phyloP scores from a whole-genome alignment of 2,329 filamentous ascomycete species.

The Alternaria triticimaculans region DNA sequence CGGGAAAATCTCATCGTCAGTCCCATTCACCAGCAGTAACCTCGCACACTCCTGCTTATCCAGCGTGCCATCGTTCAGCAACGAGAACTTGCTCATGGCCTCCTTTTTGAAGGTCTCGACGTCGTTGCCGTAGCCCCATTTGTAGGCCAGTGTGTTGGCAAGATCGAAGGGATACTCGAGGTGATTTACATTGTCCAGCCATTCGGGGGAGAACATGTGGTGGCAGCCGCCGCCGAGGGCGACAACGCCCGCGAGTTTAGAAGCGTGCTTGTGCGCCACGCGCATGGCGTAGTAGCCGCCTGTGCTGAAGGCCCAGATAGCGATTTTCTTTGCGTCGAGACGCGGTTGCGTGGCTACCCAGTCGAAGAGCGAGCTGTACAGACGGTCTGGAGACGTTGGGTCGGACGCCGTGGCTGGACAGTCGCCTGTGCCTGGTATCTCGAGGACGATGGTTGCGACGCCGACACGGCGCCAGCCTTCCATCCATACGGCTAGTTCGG shows the following conservation, averaged over 20 bases:
- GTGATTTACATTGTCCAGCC: constrained; percentile 62
- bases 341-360: constrained; percentile 58
- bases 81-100: constrained; percentile 58
- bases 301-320: constrained; percentile 64
- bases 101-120: constrained; percentile 56
- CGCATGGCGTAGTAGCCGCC: constrained; percentile 66
- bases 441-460: constrained; percentile 59
- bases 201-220: constrained; percentile 63
- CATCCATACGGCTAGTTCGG: constrained; percentile 61
- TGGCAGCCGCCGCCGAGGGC: constrained; percentile 62
- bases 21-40: constrained; percentile 64
- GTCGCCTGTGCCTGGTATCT: constrained; percentile 66
- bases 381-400: constrained; percentile 58
- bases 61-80: constrained; percentile 63
- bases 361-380: constrained; percentile 62
- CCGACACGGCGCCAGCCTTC: constrained; percentile 58
- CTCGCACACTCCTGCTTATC: constrained; percentile 57
- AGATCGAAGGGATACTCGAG: constrained; percentile 68
- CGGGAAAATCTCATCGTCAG: constrained; percentile 67
- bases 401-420: constrained; percentile 58
- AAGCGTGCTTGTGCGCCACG: constrained; percentile 63
- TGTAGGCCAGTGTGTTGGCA: constrained; percentile 58
- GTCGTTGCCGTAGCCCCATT: constrained; percentile 52
- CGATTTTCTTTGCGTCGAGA: constrained; percentile 57
- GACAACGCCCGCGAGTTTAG: constrained; percentile 59